Conservation (phyloP, 2,329 filamentous ascomycete genomes). For the Massarina eburnea region DNA sequence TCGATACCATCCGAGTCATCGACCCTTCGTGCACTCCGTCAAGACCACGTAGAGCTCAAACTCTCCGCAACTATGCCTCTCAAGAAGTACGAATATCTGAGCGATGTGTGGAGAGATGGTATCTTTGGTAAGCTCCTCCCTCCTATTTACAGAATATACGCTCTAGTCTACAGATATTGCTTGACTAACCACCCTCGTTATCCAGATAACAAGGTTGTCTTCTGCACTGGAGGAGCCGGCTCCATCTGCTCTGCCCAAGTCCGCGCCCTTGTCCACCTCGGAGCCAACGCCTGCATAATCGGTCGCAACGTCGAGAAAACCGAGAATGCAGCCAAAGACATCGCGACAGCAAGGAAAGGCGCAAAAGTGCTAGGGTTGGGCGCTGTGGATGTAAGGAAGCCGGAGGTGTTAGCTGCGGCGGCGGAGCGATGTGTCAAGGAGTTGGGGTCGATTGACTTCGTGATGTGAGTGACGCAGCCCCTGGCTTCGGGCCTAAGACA, state of each 20-base stretch:
- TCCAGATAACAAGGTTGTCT: slow-evolving; percentile 81
- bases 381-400: slow-evolving; percentile 66
- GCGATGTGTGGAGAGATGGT: slow-evolving; percentile 80
- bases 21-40: too few relatives aligned
- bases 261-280: slow-evolving; percentile 84
- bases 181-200: slow-evolving; percentile 6
- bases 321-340: slow-evolving; percentile 74
- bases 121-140: slow-evolving; percentile 70
- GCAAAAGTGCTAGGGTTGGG: slow-evolving; percentile 87
- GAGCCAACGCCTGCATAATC: slow-evolving; percentile 91
- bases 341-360: slow-evolving; percentile 75
- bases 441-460: slow-evolving; percentile 85
- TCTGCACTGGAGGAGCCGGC: slow-evolving; percentile 92
- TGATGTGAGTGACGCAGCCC: slow-evolving; percentile 66
- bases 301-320: slow-evolving; percentile 90
- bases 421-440: slow-evolving; percentile 79
- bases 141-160: background rate
- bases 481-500: slow-evolving; percentile 12
- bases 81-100: slow-evolving; percentile 74
- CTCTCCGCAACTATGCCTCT: slow-evolving; percentile 60
- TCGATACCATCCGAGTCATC: too few relatives aligned
- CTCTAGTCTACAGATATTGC: background rate
- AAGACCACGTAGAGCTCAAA: slow-evolving; percentile 8
- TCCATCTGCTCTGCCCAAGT: slow-evolving; percentile 95
- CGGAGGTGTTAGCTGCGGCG: slow-evolving; percentile 68